Evolutionary conservation across 2,329 filamentous ascomycete genomes (phyloP).

Genomic region (Epichloe baconii): DNA sequence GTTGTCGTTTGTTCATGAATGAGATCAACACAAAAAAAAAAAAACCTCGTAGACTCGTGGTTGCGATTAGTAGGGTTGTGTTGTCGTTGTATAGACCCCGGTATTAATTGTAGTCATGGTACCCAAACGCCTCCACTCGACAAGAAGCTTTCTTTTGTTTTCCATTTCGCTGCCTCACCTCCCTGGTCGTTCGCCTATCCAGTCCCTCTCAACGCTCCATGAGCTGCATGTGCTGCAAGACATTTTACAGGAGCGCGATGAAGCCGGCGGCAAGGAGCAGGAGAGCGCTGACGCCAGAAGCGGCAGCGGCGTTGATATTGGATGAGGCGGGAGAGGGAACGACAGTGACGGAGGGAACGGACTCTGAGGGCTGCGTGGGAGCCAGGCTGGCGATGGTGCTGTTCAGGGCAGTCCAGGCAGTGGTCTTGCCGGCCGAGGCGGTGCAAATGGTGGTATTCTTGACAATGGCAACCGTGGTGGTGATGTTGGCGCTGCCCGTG

Average conservation of each 20-base stretch:
- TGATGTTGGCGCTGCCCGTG: slow-evolving; percentile 11
- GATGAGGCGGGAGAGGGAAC: slow-evolving; percentile 10
- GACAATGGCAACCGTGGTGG: slow-evolving; percentile 9
- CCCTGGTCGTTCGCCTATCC: too few species aligned
- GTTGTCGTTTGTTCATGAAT: neutral
- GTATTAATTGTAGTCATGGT: slow-evolving; percentile 3
- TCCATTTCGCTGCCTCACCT: neutral
- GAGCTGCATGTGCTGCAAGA: too few species aligned
- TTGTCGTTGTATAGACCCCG: slow-evolving; percentile 5
- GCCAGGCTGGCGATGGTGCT: slow-evolving; percentile 16
- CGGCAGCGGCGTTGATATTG: slow-evolving; percentile 16
- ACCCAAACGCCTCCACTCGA: slow-evolving; percentile 13
- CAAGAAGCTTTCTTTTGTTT: slow-evolving; percentile 9
- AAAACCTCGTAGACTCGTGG: slow-evolving; percentile 21
- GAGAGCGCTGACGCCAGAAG: slow-evolving; percentile 22
- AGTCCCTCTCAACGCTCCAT: neutral
- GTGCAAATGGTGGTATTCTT: neutral
- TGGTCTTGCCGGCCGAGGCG: slow-evolving; percentile 12
- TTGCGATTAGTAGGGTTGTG: slow-evolving; percentile 12
- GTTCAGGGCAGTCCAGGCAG: slow-evolving; percentile 19
- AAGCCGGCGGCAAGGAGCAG: slow-evolving; percentile 23
- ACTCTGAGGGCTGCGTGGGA: slow-evolving; percentile 14
- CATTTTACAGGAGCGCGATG: slow-evolving; percentile 22
- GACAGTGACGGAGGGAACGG: slow-evolving; percentile 7
- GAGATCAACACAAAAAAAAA: neutral